A percentile compares a stretch with the other conserved stretches of the same genome.
Conservation (phyloP, 805 yeast species). For the Yarrowia sp. region DNA sequence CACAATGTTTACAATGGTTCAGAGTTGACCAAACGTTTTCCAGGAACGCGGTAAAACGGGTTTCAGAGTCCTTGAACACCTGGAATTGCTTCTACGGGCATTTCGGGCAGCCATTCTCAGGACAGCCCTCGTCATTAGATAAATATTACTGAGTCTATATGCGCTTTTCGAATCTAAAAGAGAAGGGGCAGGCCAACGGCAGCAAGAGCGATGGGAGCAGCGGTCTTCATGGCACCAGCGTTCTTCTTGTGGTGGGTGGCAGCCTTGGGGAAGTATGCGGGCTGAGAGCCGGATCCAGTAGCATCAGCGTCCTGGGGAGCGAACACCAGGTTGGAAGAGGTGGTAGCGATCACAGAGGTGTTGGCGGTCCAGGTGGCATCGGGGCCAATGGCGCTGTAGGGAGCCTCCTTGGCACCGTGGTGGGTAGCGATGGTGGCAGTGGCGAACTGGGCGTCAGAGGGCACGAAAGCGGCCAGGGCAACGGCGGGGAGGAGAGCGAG, state of each 20-base stretch:
- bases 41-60: neutral
- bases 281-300: constrained; percentile 21
- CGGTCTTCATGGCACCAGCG: constrained; percentile 20
- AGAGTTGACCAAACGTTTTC: no score
- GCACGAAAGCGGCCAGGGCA: constrained; percentile 34
- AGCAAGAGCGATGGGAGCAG: constrained; percentile 34
- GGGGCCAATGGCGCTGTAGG: constrained; percentile 29
- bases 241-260: constrained; percentile 35
- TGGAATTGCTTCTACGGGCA: neutral
- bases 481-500: constrained; percentile 36
- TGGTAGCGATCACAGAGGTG: constrained; percentile 4
- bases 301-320: constrained; percentile 14
- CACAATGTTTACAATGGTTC: neutral
- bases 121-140: constrained; percentile 9
- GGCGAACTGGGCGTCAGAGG: constrained; percentile 32
- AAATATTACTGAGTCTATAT: constrained; percentile 35
- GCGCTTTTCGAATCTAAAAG: constrained; percentile 34
- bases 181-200: constrained; percentile 37
- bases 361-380: constrained; percentile 13
- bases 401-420: constrained; percentile 35
- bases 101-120: neutral
- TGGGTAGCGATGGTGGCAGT: constrained; percentile 15
- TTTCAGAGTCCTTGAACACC: neutral
- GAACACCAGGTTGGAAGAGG: constrained; percentile 1
- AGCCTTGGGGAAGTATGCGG: constrained; percentile 38